Evolutionary conservation across 352 stramenopile species (phyloP).

Genomic region (Phytophthora pseudosyringae): DNA sequence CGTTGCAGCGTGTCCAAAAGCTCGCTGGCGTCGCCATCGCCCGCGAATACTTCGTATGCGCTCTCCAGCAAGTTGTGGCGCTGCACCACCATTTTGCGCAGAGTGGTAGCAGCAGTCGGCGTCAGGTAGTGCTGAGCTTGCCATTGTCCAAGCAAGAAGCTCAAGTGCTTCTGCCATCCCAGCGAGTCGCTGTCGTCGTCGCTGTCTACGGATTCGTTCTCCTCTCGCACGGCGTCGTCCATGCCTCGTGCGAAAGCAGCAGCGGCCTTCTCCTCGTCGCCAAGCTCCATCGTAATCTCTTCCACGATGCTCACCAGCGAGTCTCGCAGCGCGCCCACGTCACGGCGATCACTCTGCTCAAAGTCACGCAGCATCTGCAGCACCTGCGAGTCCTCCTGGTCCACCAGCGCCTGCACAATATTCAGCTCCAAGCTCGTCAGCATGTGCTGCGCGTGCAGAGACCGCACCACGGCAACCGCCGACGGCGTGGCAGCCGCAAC

Average conservation of each 20-base stretch:
- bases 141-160: conserved; percentile 58
- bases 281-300: conserved; percentile 68
- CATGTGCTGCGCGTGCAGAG: conserved; percentile 63
- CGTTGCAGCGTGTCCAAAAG: conserved; percentile 76
- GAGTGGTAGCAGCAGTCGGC: conserved; percentile 39
- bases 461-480: conserved; percentile 48
- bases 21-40: conserved; percentile 64
- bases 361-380: conserved; percentile 49
- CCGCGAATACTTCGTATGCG: conserved; percentile 70
- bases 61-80: conserved; percentile 76
- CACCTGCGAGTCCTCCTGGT: conserved; percentile 62
- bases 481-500: conserved; percentile 1
- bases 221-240: conserved; percentile 39
- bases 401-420: conserved; percentile 62
- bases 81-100: conserved; percentile 52
- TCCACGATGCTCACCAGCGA: conserved; percentile 63
- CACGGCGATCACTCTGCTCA: conserved; percentile 38
- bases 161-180: conserved; percentile 60
- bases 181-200: conserved; percentile 26
- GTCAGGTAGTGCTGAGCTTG: conserved; percentile 39
- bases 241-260: conserved; percentile 38
- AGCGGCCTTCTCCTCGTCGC: conserved; percentile 64
- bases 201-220: conserved; percentile 30
- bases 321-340: conserved; percentile 46
- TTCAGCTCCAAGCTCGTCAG: conserved; percentile 69